Evolutionary conservation across 176 grass and related monocot species (phyloP).

Genomic region (Urochloa ruziziensis): DNA sequence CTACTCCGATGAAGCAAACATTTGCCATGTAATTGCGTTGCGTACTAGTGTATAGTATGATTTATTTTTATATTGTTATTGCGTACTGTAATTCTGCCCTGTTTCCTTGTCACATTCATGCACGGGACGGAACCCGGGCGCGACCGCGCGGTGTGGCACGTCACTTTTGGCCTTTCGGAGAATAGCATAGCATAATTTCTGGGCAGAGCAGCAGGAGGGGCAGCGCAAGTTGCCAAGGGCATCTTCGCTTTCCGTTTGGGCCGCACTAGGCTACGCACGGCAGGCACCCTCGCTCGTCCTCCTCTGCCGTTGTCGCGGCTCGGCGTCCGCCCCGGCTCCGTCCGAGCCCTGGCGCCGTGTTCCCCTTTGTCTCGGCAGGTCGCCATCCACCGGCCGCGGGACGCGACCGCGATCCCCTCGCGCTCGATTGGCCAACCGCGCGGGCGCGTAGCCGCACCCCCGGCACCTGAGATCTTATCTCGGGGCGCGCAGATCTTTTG

Average conservation of each 20-base stretch:
- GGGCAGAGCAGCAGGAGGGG: background rate
- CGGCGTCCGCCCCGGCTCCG: background rate
- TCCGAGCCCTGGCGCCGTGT: background rate
- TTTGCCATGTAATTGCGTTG: no score
- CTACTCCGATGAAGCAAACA: no score
- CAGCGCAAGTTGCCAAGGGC: slow-evolving; percentile 28
- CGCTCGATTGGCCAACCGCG: background rate
- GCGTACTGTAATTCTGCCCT: no score
- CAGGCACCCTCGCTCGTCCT: no score
- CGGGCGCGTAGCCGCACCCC: slow-evolving; percentile 23
- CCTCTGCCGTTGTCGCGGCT: slow-evolving; percentile 13
- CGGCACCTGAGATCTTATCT: background rate
- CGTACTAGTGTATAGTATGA: no score
- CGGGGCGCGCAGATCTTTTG: background rate
- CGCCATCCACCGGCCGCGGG: slow-evolving; percentile 31
- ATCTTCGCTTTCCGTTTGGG: slow-evolving; percentile 41
- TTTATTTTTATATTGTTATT: no score
- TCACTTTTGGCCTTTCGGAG: slow-evolving; percentile 19
- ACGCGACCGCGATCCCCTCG: slow-evolving; percentile 16
- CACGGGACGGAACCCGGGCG: background rate
- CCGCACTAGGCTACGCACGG: background rate
- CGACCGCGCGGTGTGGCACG: background rate
- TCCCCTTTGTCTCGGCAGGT: slow-evolving; percentile 27
- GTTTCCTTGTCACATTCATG: background rate
- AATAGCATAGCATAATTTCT: slow-evolving; percentile 27